A percentile compares a stretch with the other conserved stretches of the same genome.
Conservation (phyloP, 2,329 filamentous ascomycete genomes). For the Aspergillus uvarum region DNA sequence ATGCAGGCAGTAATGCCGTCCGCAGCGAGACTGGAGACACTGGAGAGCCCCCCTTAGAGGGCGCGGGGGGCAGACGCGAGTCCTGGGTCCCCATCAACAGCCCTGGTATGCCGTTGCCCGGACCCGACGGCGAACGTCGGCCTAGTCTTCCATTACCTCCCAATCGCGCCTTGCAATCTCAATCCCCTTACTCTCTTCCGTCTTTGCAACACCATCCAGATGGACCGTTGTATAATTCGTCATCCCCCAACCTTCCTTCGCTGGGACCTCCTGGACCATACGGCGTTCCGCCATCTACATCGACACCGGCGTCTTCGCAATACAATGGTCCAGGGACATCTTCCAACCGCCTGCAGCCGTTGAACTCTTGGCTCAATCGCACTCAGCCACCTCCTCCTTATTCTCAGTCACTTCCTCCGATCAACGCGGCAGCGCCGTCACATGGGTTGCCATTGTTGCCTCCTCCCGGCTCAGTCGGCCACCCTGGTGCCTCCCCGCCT, state of each 20-base stretch:
- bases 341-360: conserved; percentile 39
- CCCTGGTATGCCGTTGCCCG: conserved; percentile 32
- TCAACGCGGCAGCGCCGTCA: conserved; percentile 32
- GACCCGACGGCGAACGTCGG: conserved; percentile 36
- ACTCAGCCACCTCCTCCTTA: conserved; percentile 36
- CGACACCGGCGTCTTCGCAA: conserved; percentile 27
- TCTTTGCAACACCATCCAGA: conserved; percentile 39
- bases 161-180: conserved; percentile 33
- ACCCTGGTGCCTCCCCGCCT: conserved; percentile 32
- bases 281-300: conserved; percentile 19
- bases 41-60: conserved; percentile 31
- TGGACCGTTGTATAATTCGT: conserved; percentile 28
- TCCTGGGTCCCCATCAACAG: conserved; percentile 45
- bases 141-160: conserved; percentile 41
- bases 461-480: conserved; percentile 33
- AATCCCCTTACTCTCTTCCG: conserved; percentile 36
- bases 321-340: conserved; percentile 26
- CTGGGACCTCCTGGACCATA: conserved; percentile 26
- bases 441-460: conserved; percentile 38
- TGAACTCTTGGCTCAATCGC: conserved; percentile 41
- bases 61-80: conserved; percentile 38
- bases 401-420: conserved; percentile 40
- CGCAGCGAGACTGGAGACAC: conserved; percentile 40
- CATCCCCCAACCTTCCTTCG: conserved; percentile 36
- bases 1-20: conserved; percentile 43